A percentile compares a stretch with the other conserved stretches of the same genome.
These are phyloP conservation scores for Conringia planisiliqua DNA, from an alignment of 345 rosid genomes.

Conservation along the genomic window DNA sequence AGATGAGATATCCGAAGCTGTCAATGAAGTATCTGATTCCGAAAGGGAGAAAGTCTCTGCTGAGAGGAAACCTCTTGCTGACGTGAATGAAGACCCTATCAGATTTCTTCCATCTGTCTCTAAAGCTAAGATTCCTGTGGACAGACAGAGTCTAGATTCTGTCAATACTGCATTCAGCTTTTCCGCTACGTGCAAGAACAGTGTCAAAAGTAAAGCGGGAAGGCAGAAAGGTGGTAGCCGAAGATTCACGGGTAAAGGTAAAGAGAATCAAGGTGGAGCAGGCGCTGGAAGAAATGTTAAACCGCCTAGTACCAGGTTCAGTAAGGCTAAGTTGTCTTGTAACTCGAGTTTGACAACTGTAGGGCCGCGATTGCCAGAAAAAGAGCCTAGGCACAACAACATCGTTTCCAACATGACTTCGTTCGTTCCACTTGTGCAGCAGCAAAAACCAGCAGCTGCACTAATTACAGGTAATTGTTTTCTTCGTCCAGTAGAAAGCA, in stretches of 20 bases:
- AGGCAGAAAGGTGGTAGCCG: conserved; percentile 44
- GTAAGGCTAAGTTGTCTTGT: conserved; percentile 57
- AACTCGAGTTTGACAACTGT: conserved; percentile 44
- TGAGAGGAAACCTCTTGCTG: conserved; percentile 58
- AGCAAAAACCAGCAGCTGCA: conserved; percentile 58
- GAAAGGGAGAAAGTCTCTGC: conserved; percentile 33
- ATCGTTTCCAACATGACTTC: conserved; percentile 77
- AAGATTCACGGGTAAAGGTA: conserved; percentile 43
- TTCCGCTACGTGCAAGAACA: conserved; percentile 41
- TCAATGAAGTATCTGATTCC: conserved; percentile 35
- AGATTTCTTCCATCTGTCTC: conserved; percentile 43
- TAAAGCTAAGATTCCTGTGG: conserved; percentile 40
- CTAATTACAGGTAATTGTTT: conserved; percentile 51
- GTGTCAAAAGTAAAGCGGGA: conserved; percentile 41
- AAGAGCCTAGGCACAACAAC: conserved; percentile 57
- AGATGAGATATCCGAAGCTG: conserved; percentile 43
- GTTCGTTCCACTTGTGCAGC: conserved; percentile 80
- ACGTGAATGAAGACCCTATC: conserved; percentile 41
- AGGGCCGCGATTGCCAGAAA: conserved; percentile 41
- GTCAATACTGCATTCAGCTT: conserved; percentile 49
- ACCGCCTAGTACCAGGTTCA: conserved; percentile 48
- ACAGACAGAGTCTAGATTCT: conserved; percentile 70
- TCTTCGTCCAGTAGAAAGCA: conserved; percentile 5
- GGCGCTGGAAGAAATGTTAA: conserved; percentile 38
- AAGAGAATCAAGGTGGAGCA: conserved; percentile 43